Evolutionary conservation across 2,329 filamentous ascomycete genomes (phyloP).

Genomic region (Keithomyces neogunnii): DNA sequence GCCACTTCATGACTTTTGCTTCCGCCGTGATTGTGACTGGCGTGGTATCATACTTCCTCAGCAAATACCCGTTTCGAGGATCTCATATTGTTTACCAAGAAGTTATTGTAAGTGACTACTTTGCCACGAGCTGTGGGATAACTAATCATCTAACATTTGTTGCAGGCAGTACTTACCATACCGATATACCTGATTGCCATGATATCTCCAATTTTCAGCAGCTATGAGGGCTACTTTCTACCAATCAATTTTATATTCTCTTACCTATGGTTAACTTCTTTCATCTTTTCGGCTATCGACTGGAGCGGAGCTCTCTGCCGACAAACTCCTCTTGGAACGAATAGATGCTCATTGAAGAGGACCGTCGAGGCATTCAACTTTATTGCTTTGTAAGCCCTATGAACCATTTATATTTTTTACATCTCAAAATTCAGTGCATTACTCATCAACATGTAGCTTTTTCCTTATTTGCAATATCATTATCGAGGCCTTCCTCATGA

Average conservation of each 20-base stretch:
- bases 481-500: conserved; percentile 5
- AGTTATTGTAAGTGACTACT: conserved; percentile 12
- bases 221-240: conserved; percentile 14
- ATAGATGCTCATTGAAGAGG: conserved; percentile 13
- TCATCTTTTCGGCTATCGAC: conserved; percentile 16
- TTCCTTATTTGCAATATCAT: conserved; percentile 12
- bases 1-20: conserved; percentile 14
- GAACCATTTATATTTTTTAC: too few relatives aligned
- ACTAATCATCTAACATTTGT: neutral
- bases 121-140: neutral
- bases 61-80: conserved; percentile 7
- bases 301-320: conserved; percentile 12
- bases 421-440: too few relatives aligned
- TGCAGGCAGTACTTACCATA: conserved; percentile 14
- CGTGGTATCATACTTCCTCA: conserved; percentile 15
- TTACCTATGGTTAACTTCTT: conserved; percentile 18
- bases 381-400: conserved; percentile 14
- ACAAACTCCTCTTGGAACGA: neutral
- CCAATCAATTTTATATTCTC: conserved; percentile 15
- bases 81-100: conserved; percentile 15
- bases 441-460: conserved; percentile 7
- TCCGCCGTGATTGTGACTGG: conserved; percentile 16
- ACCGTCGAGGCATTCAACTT: conserved; percentile 16
- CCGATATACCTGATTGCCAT: conserved; percentile 12
- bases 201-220: conserved; percentile 10